Evolutionary conservation across 2,329 filamentous ascomycete species (phyloP), one percentile per base, ranked within the genome.

Genomic region (Lachnellula arida): DNA sequence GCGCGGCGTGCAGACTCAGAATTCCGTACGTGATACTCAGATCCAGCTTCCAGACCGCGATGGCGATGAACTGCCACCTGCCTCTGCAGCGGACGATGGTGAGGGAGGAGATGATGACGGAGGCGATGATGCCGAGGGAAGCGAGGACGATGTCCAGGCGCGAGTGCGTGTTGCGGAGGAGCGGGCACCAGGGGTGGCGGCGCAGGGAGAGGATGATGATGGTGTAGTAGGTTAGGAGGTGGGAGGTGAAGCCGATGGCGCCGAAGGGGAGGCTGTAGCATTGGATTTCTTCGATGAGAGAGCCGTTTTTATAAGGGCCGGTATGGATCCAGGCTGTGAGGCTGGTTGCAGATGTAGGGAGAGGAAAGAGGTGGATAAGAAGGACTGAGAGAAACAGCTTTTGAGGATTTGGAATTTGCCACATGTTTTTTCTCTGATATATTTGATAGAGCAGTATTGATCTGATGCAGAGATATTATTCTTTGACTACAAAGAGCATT

Each of bases 1-100:
- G 40, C 6, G 54, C 47, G 8, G 54, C 54, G 37, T 56, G 51
- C 3, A 54, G 22, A 28, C 44, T 49, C 4, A 56, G 17, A 14
- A 28, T 12, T 3, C 57, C 53, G 14, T 56, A 40, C 5, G 51
- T 49, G 15, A 56, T 37, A 4, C 35, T 46, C 2, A 56, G 44
- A 7, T 50, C 28, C 6, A 59, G 28, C 39, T 59, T 59, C 57
- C 57, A 59, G 5, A 49, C 39, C 12, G 49, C 54, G 32, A 59
- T 56, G 4, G 32, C 35, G 11, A 59, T 47, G 19, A 50, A 50
- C 28, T 50, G 48, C 48, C 48, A 50, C 11, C 48, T 12, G 8
- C 17, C 9, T 8, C 35, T 17, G 17, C 48, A 50, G 28, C 48
- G 48, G 17, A 50, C 22, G n/a, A 50, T 50, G n/a, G 54, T 59